Percentiles rank a stretch among this genome's conserved stretches.
Evolutionary conservation across 208 protist genomes (phyloP).

Genomic region (Crithidia fasciculata): DNA sequence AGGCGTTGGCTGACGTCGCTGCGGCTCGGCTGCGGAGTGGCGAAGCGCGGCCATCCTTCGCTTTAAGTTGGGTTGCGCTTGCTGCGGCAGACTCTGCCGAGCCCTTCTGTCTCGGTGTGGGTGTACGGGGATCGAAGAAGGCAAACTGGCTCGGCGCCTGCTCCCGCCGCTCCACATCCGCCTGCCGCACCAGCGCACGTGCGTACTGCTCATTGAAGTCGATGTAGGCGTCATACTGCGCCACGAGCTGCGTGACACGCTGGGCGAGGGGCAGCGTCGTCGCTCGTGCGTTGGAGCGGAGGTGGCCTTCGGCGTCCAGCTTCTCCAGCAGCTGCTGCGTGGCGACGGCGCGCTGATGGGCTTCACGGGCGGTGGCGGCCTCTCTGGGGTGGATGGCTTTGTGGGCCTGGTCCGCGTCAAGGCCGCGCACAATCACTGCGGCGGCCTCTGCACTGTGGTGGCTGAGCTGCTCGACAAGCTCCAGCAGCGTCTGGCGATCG

Average conservation of each 20-base stretch:
- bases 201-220: constrained; percentile 43
- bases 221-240: constrained; percentile 71
- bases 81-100: too few species aligned
- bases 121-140: constrained; percentile 53
- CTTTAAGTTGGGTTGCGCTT: not conserved
- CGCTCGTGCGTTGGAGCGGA: constrained; percentile 44
- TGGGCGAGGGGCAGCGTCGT: constrained; percentile 37
- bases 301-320: constrained; percentile 58
- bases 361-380: constrained; percentile 40
- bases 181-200: constrained; percentile 36
- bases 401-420: constrained; percentile 66
- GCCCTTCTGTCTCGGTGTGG: constrained; percentile 3
- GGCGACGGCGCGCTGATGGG: constrained; percentile 20
- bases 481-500: constrained; percentile 63
- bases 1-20: not conserved
- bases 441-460: constrained; percentile 39
- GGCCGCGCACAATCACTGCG: constrained; percentile 39
- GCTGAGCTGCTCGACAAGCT: constrained; percentile 56
- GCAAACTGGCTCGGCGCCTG: constrained; percentile 15
- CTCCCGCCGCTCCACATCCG: constrained; percentile 23
- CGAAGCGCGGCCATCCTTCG: not conserved
- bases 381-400: constrained; percentile 46
- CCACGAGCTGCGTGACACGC: constrained; percentile 50
- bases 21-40: not conserved
- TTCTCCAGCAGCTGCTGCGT: constrained; percentile 52